These are phyloP conservation scores for Ajuga reptans DNA, from an alignment of 305 asterid species.

Conservation along the genomic window DNA sequence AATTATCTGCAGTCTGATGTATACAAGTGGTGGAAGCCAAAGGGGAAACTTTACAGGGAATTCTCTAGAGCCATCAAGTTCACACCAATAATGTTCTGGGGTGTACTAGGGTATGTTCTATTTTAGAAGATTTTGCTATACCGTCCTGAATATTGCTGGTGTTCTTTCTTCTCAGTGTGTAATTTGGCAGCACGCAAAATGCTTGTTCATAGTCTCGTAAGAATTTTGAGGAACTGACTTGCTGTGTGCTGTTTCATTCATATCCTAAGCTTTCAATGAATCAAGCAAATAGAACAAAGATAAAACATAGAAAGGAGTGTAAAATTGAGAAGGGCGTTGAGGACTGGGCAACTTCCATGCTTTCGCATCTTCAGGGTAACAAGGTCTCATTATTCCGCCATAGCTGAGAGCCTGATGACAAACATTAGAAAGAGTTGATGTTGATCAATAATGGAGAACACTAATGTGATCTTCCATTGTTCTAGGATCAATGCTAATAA, in stretches of 20 bases:
- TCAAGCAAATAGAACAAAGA: not conserved
- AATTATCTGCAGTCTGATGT: constrained; percentile 54
- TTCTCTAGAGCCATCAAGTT: constrained; percentile 73
- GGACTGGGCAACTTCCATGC: not conserved
- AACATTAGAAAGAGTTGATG: too few species aligned
- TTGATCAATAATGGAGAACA: too few species aligned
- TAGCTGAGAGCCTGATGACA: too few species aligned
- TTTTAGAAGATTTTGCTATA: constrained; percentile 16
- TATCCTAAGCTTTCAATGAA: not conserved
- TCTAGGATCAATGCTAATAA: not conserved
- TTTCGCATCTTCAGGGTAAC: not conserved
- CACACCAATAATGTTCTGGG: constrained; percentile 82
- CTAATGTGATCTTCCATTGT: too few species aligned
- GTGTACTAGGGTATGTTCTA: constrained; percentile 67
- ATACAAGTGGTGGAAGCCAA: constrained; percentile 91
- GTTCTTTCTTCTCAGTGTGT: not conserved
- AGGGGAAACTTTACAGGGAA: constrained; percentile 51
- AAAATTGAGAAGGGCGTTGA: not conserved
- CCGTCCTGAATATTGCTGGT: constrained; percentile 5
- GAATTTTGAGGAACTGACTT: not conserved
- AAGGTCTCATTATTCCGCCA: not conserved
- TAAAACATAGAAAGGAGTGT: not conserved
- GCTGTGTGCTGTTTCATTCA: not conserved
- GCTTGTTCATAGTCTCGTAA: not conserved
- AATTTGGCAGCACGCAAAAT: not conserved